Evolutionary conservation across 1,284 basidiomycete species (phyloP), one percentile per base, ranked within the genome.

Genomic region (Paramarasmius palmivorus): DNA sequence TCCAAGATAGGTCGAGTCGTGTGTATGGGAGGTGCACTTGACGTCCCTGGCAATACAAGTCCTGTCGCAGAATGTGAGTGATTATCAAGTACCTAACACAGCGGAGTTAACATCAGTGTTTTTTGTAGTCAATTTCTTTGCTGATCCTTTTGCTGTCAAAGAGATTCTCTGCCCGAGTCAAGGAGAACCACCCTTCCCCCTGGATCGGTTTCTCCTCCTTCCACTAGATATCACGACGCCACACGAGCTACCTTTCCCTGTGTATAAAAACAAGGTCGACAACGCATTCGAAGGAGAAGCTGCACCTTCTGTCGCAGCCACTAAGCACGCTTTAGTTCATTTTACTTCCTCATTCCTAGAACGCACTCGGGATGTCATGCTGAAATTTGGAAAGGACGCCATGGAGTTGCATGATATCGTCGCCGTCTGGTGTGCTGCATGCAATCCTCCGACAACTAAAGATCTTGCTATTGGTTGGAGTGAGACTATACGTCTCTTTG

Each of bases 11-110:
- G 88, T 15, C 79, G 85, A 12, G 77, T 98, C 23, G 75, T 95
- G 17, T 88, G 87, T 66, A 98, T 98, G 95, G 96, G 95, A n/a
- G 95, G 95, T n/a, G 88, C 92, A 1, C 71, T 98, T 26, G 94
- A 98, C 60, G 91, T 92, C 17, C 93, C 95, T 0, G 95, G 95
- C 2, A 98, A 98, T 65, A 92, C 89, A 0, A 86, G 79, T 14
- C 83, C 93, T 3, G 78, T 84, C 0, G 88, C 93, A 53, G 94
- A 96, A 69, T 92, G 90, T 88, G 63, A 59, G 67, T 61, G 38
- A 44, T 45, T 2, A 44, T 50, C 29, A 29, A 15, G 9, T 4
- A 15, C 47, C 39, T 32, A 46, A 29, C 45, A 48, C 29, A 48
- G 58, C 48, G 20, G 37, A 45, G 15, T 15, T 61, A 29, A 54